phyloP scores from a whole-genome alignment of 2,329 filamentous ascomycete genomes.

The Pochonia chlamydosporia region DNA sequence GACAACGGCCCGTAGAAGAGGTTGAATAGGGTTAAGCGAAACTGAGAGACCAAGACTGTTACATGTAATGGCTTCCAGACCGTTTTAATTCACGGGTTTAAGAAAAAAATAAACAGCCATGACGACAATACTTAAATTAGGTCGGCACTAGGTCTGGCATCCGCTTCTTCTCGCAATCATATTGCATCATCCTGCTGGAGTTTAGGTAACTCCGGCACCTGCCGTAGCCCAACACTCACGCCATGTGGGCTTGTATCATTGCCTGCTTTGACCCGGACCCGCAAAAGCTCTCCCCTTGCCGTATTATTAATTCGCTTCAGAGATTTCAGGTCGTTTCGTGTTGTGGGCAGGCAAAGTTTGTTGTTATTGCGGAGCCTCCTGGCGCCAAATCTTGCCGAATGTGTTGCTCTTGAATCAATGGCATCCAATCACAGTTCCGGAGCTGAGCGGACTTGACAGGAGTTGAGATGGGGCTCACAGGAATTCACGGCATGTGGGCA shows the following conservation, averaged over 20 bases:
- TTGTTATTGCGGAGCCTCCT: too few species aligned
- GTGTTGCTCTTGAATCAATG: neutral
- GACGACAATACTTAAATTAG: neutral
- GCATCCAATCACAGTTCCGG: neutral
- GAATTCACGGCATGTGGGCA: too few species aligned
- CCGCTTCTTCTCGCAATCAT: neutral
- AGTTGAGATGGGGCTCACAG: neutral
- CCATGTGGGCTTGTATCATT: neutral
- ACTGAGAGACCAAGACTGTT: too few species aligned
- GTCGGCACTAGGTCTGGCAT: neutral
- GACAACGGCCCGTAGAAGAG: too few species aligned
- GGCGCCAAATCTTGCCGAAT: too few species aligned
- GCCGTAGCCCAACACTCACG: neutral
- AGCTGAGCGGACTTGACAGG: neutral
- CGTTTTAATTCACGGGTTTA: too few species aligned
- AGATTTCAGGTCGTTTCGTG: neutral
- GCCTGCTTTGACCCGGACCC: neutral
- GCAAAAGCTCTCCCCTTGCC: neutral
- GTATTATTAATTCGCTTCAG: neutral
- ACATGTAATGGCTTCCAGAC: neutral
- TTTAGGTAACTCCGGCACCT: slow-evolving; percentile 5
- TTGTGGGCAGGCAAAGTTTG: neutral
- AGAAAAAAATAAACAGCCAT: neutral
- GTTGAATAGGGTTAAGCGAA: too few species aligned
- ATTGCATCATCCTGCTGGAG: slow-evolving; percentile 5